These are phyloP conservation scores for Trypanosoma caninum DNA, from an alignment of 208 protist genomes.

Conservation along the genomic window DNA sequence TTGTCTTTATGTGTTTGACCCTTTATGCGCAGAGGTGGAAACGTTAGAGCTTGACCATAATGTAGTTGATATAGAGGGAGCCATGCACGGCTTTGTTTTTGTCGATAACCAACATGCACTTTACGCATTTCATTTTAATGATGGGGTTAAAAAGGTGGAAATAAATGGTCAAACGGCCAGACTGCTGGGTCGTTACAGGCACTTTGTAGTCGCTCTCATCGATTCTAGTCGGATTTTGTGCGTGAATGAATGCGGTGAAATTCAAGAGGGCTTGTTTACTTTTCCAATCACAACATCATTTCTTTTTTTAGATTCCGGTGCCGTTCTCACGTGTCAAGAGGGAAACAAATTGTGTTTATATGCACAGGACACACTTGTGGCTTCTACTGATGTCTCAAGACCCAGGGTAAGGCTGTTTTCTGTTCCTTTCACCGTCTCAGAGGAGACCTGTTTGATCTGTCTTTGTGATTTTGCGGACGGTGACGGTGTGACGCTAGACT, in stretches of 20 bases:
- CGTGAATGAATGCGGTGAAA: conserved; percentile 22
- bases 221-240: conserved; percentile 1
- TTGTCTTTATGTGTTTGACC: conserved; percentile 51
- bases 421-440: conserved; percentile 11
- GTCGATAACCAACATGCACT: conserved; percentile 26
- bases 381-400: background rate
- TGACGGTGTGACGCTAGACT: conserved; percentile 75
- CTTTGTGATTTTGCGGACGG: conserved; percentile 75
- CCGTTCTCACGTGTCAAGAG: background rate
- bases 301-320: conserved; percentile 3
- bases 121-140: conserved; percentile 65
- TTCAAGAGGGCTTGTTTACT: conserved; percentile 8
- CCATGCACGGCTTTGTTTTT: conserved; percentile 76
- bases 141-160: conserved; percentile 36
- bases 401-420: background rate
- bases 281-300: conserved; percentile 14
- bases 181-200: conserved; percentile 43
- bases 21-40: conserved; percentile 45
- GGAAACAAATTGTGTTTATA: conserved; percentile 7
- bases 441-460: conserved; percentile 65
- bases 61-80: conserved; percentile 36
- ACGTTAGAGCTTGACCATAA: conserved; percentile 30
- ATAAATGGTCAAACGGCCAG: conserved; percentile 3
- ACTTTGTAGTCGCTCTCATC: conserved; percentile 15
- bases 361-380: background rate